phyloP scores from a whole-genome alignment of 2,329 filamentous ascomycete genomes.

The Aquanectria penicillioides region DNA sequence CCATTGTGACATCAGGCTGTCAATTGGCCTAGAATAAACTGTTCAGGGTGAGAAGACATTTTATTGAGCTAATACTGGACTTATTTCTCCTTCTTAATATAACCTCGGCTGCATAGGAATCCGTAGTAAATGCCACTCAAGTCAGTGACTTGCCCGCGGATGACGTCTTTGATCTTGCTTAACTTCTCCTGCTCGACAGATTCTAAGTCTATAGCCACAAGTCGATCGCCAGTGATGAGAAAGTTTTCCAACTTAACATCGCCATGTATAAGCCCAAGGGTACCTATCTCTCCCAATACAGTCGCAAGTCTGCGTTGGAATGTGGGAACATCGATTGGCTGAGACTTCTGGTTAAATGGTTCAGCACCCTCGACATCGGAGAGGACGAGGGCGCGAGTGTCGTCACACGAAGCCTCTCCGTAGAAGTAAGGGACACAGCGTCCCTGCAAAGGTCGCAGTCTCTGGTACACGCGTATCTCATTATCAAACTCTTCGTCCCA shows the following conservation, averaged over 20 bases:
- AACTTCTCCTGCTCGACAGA: too few species aligned
- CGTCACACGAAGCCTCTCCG: conserved; percentile 19
- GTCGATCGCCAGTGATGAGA: neutral
- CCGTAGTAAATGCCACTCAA: too few species aligned
- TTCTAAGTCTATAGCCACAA: conserved; percentile 16
- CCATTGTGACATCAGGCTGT: too few species aligned
- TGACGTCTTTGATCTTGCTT: too few species aligned
- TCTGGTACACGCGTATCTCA: conserved; percentile 24
- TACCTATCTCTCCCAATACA: neutral
- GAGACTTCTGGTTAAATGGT: conserved; percentile 2
- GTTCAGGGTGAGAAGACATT: too few species aligned
- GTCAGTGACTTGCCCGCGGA: too few species aligned
- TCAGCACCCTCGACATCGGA: conserved; percentile 19
- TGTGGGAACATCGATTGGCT: neutral
- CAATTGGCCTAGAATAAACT: too few species aligned
- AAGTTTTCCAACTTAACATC: conserved; percentile 22
- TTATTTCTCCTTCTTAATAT: too few species aligned
- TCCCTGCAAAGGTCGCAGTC: conserved; percentile 19
- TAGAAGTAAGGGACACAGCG: conserved; percentile 23
- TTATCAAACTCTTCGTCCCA: conserved; percentile 31
- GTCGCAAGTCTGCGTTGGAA: neutral
- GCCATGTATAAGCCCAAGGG: neutral
- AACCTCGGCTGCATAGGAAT: too few species aligned
- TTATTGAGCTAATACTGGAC: too few species aligned
- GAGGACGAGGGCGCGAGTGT: conserved; percentile 21